Conservation (phyloP, 1,284 basidiomycete genomes). For the Ustilago cynodontis region DNA sequence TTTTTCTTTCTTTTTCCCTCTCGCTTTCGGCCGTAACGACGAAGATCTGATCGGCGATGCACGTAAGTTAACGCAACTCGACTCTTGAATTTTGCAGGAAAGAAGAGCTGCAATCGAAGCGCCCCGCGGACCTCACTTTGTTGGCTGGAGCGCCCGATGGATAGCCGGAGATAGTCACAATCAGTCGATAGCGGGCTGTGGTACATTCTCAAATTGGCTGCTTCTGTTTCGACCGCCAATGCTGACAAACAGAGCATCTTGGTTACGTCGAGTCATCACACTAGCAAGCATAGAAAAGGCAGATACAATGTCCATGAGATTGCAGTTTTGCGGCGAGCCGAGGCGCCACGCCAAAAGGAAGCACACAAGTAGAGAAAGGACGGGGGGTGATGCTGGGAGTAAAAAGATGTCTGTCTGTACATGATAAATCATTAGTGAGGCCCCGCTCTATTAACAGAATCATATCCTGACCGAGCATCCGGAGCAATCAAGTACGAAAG, state of each 20-base stretch:
- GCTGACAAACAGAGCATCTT: neutral
- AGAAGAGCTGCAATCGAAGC: neutral
- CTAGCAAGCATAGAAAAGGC: neutral
- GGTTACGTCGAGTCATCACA: neutral
- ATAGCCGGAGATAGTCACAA: constrained; percentile 14
- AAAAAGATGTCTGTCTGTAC: neutral
- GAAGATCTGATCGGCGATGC: constrained; percentile 22
- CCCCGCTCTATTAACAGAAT: neutral
- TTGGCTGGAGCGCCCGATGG: constrained; percentile 1
- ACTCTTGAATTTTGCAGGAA: neutral
- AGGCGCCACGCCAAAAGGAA: neutral
- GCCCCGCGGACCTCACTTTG: neutral
- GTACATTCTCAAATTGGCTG: neutral
- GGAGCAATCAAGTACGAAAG: neutral
- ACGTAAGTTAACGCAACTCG: neutral
- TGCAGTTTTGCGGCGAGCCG: constrained; percentile 13
- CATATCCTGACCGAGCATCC: neutral
- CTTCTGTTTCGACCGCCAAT: neutral
- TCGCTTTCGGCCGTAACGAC: neutral
- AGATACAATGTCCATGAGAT: constrained; percentile 24
- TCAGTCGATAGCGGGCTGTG: neutral
- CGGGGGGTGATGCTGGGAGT: constrained; percentile 1
- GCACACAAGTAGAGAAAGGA: constrained; percentile 6
- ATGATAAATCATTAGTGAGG: neutral
- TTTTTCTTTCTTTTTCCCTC: neutral